Percentiles rank a stretch among this genome's conserved stretches.
These are phyloP conservation scores for Camellia japonica DNA, from an alignment of 148 eudicot genomes.

Conservation along the genomic window DNA sequence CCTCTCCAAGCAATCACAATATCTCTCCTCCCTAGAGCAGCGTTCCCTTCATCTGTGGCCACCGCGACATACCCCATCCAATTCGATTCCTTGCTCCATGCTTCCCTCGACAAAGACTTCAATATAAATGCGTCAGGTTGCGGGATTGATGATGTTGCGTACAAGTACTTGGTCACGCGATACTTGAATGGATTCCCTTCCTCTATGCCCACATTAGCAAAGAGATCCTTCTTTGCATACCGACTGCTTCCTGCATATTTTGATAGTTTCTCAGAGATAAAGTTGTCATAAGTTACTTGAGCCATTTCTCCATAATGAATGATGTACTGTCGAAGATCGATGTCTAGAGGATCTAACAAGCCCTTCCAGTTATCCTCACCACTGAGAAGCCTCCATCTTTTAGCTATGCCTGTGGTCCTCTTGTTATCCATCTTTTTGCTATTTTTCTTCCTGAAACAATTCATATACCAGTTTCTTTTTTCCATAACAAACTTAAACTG, in stretches of 20 bases:
- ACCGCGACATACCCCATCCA: slow-evolving; percentile 81
- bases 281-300: slow-evolving; percentile 71
- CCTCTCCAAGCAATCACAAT: slow-evolving; percentile 84
- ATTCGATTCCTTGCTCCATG: slow-evolving; percentile 79
- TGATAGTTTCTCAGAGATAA: slow-evolving; percentile 48
- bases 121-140: slow-evolving; percentile 58
- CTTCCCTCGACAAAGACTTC: slow-evolving; percentile 67
- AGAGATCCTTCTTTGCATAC: slow-evolving; percentile 37
- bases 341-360: slow-evolving; percentile 61
- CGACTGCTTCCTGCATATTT: slow-evolving; percentile 56
- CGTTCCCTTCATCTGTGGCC: slow-evolving; percentile 58
- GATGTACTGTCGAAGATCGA: slow-evolving; percentile 58
- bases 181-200: slow-evolving; percentile 50
- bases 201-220: slow-evolving; percentile 41
- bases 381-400: slow-evolving; percentile 62
- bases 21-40: slow-evolving; percentile 62
- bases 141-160: slow-evolving; percentile 64
- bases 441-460: slow-evolving; percentile 17
- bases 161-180: slow-evolving; percentile 58
- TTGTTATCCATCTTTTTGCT: background rate
- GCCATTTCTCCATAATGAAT: slow-evolving; percentile 83
- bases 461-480: background rate
- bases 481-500: background rate
- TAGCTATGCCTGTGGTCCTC: slow-evolving; percentile 27
- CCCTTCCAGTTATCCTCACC: slow-evolving; percentile 64